Evolutionary conservation across 2,329 filamentous ascomycete genomes (phyloP).

Genomic region (Eurotiales sp.): DNA sequence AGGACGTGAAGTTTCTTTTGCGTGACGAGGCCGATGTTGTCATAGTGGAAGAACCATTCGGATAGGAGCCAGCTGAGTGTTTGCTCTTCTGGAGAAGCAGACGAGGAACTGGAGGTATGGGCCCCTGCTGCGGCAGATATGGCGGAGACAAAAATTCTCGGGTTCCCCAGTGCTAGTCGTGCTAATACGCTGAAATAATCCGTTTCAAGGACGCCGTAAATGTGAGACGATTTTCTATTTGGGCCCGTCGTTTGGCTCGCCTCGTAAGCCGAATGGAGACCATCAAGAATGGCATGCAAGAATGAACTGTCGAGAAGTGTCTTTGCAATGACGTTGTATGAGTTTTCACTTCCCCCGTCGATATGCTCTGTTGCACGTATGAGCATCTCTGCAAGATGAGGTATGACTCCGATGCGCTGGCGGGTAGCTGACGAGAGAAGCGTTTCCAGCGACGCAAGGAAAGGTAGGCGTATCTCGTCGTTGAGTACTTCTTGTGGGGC

Average conservation of each 20-base stretch:
- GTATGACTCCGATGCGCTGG: constrained; percentile 38
- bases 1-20: constrained; percentile 48
- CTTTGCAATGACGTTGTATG: constrained; percentile 60
- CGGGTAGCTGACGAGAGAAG: constrained; percentile 37
- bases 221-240: constrained; percentile 62
- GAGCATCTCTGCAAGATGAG: constrained; percentile 58
- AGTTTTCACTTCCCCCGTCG: constrained; percentile 53
- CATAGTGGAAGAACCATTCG: constrained; percentile 49
- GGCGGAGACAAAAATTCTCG: constrained; percentile 60
- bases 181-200: constrained; percentile 83
- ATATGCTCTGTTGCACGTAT: constrained; percentile 61
- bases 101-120: constrained; percentile 14
- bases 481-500: constrained; percentile 49
- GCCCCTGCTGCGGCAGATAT: constrained; percentile 35
- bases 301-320: constrained; percentile 64
- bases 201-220: constrained; percentile 72
- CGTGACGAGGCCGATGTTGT: constrained; percentile 43
- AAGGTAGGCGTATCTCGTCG: constrained; percentile 34
- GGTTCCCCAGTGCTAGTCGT: constrained; percentile 70
- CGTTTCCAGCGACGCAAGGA: constrained; percentile 37
- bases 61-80: constrained; percentile 41
- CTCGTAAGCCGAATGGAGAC: constrained; percentile 64
- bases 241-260: constrained; percentile 80
- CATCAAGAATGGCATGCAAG: constrained; percentile 60
- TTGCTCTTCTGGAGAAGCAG: constrained; percentile 26